A percentile compares a stretch with the other conserved stretches of the same genome.
Conservation (phyloP, 257 asterid genomes). For the Coffea canephora region DNA sequence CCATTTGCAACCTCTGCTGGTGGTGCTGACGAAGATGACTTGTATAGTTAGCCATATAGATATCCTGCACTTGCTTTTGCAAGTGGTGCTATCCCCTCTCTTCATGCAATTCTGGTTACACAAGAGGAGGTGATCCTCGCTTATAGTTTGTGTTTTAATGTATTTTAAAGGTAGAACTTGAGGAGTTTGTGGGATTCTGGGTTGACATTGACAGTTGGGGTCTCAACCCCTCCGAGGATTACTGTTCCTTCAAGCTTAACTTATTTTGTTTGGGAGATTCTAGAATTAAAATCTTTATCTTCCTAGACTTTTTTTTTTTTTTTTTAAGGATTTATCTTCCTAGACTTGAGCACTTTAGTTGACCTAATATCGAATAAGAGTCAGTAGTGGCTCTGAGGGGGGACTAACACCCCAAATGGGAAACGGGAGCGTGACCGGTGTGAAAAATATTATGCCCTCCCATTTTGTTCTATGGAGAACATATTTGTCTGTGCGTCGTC, state of each 20-base stretch:
- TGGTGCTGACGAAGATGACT: constrained; percentile 59
- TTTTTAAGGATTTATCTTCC: background rate
- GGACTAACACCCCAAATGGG: background rate
- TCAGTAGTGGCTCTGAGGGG: background rate
- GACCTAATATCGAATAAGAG: background rate
- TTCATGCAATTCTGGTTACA: background rate
- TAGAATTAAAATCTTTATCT: background rate
- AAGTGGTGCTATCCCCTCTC: background rate
- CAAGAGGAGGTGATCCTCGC: background rate
- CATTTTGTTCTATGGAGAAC: background rate
- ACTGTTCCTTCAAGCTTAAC: background rate
- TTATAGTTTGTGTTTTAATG: background rate
- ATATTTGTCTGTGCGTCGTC: background rate
- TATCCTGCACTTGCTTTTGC: background rate
- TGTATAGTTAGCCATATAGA: constrained; percentile 35
- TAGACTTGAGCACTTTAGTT: background rate
- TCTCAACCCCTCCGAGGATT: background rate
- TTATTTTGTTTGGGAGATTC: background rate
- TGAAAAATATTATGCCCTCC: background rate
- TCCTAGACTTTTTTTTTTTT: background rate
- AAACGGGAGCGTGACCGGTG: background rate
- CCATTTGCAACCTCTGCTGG: constrained; percentile 48
- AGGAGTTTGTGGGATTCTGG: background rate
- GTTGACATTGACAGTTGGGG: background rate
- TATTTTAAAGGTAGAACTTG: background rate